phyloP scores from a whole-genome alignment of 2,329 filamentous ascomycete species.

The Ascochyta clinopodiicola region DNA sequence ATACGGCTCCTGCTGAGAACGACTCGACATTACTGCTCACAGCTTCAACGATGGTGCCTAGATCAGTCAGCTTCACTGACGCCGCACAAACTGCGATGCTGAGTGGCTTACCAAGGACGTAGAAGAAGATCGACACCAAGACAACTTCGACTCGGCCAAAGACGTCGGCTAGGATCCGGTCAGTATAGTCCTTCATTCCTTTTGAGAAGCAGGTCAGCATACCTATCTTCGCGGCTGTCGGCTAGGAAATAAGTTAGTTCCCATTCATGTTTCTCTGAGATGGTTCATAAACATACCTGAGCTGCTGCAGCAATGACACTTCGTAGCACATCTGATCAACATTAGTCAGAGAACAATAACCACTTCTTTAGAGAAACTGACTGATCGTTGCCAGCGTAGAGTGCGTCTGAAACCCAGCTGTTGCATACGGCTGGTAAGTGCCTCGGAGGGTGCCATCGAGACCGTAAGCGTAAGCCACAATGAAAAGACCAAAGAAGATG shows the following conservation, averaged over 20 bases:
- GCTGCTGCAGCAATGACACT: slow-evolving; percentile 66
- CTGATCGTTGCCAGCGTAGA: slow-evolving; percentile 66
- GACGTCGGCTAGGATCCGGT: slow-evolving; percentile 64
- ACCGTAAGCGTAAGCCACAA: slow-evolving; percentile 69
- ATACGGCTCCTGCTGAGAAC: slow-evolving; percentile 57
- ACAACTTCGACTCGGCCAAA: slow-evolving; percentile 68
- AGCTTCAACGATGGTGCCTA: slow-evolving; percentile 61
- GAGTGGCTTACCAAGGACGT: slow-evolving; percentile 51
- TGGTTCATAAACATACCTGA: slow-evolving; percentile 31
- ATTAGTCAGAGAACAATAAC: not conserved
- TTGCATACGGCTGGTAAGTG: slow-evolving; percentile 58
- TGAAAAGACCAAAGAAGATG: slow-evolving; percentile 67
- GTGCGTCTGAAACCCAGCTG: slow-evolving; percentile 59
- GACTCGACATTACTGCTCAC: slow-evolving; percentile 55
- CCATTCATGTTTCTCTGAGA: too few relatives aligned
- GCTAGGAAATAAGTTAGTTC: not conserved
- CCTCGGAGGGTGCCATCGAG: slow-evolving; percentile 61
- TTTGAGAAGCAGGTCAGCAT: not conserved
- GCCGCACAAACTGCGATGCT: not conserved
- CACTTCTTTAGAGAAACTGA: not conserved
- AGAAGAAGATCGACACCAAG: slow-evolving; percentile 62
- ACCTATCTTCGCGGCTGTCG: slow-evolving; percentile 14
- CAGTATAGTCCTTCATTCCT: slow-evolving; percentile 34
- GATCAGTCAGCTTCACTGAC: slow-evolving; percentile 6
- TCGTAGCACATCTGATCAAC: slow-evolving; percentile 53